phyloP scores from a whole-genome alignment of 306 rosid species.

The Dryas alaskensis region DNA sequence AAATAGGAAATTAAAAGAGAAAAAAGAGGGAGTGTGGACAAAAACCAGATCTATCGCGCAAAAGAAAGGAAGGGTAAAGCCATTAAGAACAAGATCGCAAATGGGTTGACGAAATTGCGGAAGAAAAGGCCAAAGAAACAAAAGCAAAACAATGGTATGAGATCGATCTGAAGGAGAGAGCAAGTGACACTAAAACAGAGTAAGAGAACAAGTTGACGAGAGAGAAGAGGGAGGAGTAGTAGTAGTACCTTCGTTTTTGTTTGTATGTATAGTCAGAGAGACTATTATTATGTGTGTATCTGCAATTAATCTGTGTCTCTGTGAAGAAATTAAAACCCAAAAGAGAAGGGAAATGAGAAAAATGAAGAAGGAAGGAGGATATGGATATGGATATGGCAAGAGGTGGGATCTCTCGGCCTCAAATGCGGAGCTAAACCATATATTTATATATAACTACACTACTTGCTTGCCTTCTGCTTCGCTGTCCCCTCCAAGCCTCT shows the following conservation, averaged over 20 bases:
- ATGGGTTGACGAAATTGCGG: neutral
- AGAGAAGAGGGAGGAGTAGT: neutral
- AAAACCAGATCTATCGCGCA: slow-evolving; percentile 27
- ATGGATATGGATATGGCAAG: neutral
- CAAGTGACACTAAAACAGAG: neutral
- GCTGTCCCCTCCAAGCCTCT: neutral
- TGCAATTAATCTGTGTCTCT: neutral
- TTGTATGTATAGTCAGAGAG: neutral
- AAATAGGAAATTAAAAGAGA: slow-evolving; percentile 7
- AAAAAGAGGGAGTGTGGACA: neutral
- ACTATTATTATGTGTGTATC: neutral
- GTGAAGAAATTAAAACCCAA: neutral
- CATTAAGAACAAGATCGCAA: slow-evolving; percentile 1
- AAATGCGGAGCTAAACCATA: neutral
- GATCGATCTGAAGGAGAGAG: slow-evolving; percentile 8
- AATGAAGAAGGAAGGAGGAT: neutral
- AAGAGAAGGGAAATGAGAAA: neutral
- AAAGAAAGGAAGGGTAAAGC: neutral
- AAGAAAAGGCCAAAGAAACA: neutral
- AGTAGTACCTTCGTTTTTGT: neutral
- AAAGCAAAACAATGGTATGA: neutral
- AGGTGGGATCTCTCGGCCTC: neutral
- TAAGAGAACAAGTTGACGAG: neutral
- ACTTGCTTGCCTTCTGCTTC: neutral
- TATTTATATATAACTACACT: neutral